These are phyloP conservation scores for Tolypocladium endophyticum DNA, from an alignment of 2,329 filamentous ascomycete genomes.

Conservation along the genomic window DNA sequence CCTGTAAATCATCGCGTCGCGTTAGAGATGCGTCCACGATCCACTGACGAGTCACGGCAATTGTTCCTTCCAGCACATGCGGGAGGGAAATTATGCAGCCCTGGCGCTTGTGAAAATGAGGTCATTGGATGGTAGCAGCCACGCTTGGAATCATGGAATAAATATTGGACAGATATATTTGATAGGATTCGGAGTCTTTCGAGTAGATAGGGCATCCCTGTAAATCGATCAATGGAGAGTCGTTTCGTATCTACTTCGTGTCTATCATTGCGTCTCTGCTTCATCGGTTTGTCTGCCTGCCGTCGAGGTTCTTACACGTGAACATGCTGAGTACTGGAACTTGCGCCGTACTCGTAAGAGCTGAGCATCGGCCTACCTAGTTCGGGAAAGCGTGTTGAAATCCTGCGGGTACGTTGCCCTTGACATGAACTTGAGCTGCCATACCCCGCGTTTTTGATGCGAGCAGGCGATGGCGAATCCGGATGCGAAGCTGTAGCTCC, in stretches of 20 bases:
- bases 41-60: conserved; percentile 5
- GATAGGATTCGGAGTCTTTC: conserved; percentile 23
- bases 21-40: not conserved
- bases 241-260: conserved; percentile 13
- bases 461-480: not conserved
- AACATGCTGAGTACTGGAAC: no score
- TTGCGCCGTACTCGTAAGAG: not conserved
- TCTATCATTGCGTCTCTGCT: not conserved
- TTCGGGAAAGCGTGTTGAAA: not conserved
- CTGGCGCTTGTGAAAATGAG: conserved; percentile 11
- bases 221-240: conserved; percentile 28
- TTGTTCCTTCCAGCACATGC: not conserved
- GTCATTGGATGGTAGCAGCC: conserved; percentile 15
- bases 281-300: not conserved
- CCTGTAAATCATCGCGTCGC: conserved; percentile 34
- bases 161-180: conserved; percentile 22
- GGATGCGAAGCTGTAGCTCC: not conserved
- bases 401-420: not conserved
- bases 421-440: not conserved
- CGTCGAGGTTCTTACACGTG: not conserved
- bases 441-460: not conserved
- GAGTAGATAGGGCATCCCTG: conserved; percentile 31
- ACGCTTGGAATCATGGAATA: conserved; percentile 12
- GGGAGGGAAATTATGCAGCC: conserved; percentile 4
- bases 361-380: not conserved